Conservation (phyloP, 352 stramenopile genomes). For the Phytophthora agathidicida region DNA sequence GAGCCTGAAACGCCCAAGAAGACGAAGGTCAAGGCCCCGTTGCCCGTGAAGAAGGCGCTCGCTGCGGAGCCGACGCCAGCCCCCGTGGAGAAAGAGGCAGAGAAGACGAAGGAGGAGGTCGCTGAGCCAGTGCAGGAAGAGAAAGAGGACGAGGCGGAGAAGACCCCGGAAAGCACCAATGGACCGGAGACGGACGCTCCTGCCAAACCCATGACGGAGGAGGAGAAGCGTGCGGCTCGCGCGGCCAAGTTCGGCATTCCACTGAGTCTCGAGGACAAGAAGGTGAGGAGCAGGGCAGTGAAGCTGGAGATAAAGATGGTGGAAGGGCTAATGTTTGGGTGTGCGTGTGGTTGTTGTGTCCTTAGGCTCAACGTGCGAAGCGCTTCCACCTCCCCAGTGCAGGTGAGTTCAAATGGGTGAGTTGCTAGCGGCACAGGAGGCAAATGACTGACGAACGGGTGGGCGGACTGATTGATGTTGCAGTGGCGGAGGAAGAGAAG, state of each 20-base stretch:
- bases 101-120: constrained; percentile 18
- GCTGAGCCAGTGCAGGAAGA: constrained; percentile 8
- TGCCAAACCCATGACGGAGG: constrained; percentile 55
- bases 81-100: constrained; percentile 20
- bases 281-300: constrained; percentile 35
- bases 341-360: constrained; percentile 7
- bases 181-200: constrained; percentile 19
- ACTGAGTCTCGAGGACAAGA: constrained; percentile 76
- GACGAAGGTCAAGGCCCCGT: constrained; percentile 7
- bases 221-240: constrained; percentile 79
- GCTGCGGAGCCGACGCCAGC: constrained; percentile 1
- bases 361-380: constrained; percentile 75
- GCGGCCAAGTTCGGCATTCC: constrained; percentile 85
- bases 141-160: constrained; percentile 17
- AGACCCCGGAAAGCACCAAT: constrained; percentile 1
- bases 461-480: constrained; percentile 10
- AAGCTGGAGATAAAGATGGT: not conserved
- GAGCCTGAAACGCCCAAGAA: constrained; percentile 28
- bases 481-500: constrained; percentile 50
- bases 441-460: constrained; percentile 1
- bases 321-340: not conserved
- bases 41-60: constrained; percentile 29
- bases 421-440: not conserved
- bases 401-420: constrained; percentile 35
- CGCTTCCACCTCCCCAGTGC: constrained; percentile 68